Conservation (phyloP, 257 asterid genomes). For the Gentiana macrophylla region DNA sequence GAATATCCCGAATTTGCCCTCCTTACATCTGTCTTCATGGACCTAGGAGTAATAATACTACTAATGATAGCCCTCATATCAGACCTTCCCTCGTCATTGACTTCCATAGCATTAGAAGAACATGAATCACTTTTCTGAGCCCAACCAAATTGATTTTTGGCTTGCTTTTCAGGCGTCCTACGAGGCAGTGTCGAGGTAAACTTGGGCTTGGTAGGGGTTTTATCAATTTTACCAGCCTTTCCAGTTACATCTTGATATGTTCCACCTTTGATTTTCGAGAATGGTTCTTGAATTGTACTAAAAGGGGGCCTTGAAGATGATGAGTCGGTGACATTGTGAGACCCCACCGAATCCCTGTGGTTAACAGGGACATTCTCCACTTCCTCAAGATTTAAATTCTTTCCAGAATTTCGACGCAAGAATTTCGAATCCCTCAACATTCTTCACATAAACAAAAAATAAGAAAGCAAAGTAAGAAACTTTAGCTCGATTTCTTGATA, state of each 20-base stretch:
- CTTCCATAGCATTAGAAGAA: slow-evolving; percentile 30
- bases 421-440: slow-evolving; percentile 85
- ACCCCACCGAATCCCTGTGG: slow-evolving; percentile 40
- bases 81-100: slow-evolving; percentile 48
- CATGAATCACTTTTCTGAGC: slow-evolving; percentile 48
- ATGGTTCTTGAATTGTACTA: slow-evolving; percentile 58
- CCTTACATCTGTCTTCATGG: slow-evolving; percentile 38
- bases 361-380: slow-evolving; percentile 73
- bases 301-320: slow-evolving; percentile 66
- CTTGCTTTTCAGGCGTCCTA: slow-evolving; percentile 72
- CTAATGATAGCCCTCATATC: slow-evolving; percentile 9
- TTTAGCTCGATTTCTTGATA: slow-evolving; percentile 8
- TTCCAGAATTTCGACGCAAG: slow-evolving; percentile 62
- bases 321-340: slow-evolving; percentile 43
- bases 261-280: slow-evolving; percentile 26
- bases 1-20: slow-evolving; percentile 50
- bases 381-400: slow-evolving; percentile 55
- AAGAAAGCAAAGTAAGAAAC: neutral
- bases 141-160: slow-evolving; percentile 47
- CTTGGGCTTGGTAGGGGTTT: slow-evolving; percentile 67
- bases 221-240: slow-evolving; percentile 37
- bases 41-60: slow-evolving; percentile 41
- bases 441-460: slow-evolving; percentile 25
- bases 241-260: slow-evolving; percentile 36
- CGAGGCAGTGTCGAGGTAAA: slow-evolving; percentile 27